Evolutionary conservation across 176 grass and related monocot genomes (phyloP).

Genomic region (Aechmea fasciata): DNA sequence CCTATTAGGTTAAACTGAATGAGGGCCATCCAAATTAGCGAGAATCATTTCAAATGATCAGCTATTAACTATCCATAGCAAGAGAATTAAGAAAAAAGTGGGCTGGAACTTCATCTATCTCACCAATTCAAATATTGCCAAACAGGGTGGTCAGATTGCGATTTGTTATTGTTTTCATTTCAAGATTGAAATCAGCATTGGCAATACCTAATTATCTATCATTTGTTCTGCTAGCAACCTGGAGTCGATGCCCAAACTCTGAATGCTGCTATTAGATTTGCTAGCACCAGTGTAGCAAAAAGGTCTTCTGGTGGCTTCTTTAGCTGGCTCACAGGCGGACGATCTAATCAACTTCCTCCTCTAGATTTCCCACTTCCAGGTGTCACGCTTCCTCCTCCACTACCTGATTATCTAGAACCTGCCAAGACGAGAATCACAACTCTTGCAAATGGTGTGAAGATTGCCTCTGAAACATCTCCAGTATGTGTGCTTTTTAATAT

Average conservation of each 20-base stretch:
- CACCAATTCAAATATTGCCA: too few relatives aligned
- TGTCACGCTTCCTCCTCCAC: slow-evolving; percentile 46
- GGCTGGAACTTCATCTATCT: too few relatives aligned
- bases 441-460: slow-evolving; percentile 72
- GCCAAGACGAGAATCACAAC: slow-evolving; percentile 67
- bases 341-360: slow-evolving; percentile 54
- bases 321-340: slow-evolving; percentile 57
- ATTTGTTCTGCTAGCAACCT: slow-evolving; percentile 27
- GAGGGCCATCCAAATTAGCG: too few relatives aligned
- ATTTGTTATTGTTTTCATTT: slow-evolving; percentile 6
- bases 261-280: slow-evolving; percentile 37
- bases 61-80: too few relatives aligned
- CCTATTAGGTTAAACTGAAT: too few relatives aligned
- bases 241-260: slow-evolving; percentile 31
- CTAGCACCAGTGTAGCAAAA: slow-evolving; percentile 52
- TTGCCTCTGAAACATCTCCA: slow-evolving; percentile 64
- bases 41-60: too few relatives aligned
- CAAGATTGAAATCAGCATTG: not conserved
- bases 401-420: slow-evolving; percentile 60
- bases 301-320: slow-evolving; percentile 64
- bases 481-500: slow-evolving; percentile 35
- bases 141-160: not conserved
- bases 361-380: slow-evolving; percentile 68
- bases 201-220: not conserved
- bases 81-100: too few relatives aligned